Base-by-base conservation (phyloP, 805 yeast species). In the Myxozyma geophila region DNA sequence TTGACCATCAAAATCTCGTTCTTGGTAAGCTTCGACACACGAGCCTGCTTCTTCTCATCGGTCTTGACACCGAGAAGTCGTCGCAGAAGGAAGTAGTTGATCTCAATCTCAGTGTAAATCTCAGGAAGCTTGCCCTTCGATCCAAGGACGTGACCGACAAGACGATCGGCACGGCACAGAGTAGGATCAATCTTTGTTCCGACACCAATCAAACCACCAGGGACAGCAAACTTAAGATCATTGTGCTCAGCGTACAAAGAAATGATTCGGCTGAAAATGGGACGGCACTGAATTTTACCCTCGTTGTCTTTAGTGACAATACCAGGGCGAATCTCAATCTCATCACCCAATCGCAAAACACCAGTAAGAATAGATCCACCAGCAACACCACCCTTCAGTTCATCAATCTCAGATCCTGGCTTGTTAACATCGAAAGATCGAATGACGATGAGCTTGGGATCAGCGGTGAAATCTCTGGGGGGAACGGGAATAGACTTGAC, bases 161-260 rank as follows among this genome's bases (percentile, higher is more conserved):
- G 84, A 82, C 99, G 90, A 81, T 95, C 99, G 66, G 98, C 99
- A 82, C 99, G 90, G 83, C 99, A 95, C 74, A 95, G 82, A 1
- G 99, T 95, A 62, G 99, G 99, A 79, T 95, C 99, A 70, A 95
- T 96, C 80, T 90, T 91, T 57, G 99, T 95, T 81, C 99, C 99
- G 63, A 95, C 98, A 86, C 99, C 99, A 74, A 95, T 96, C 76
- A 95, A 85, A 69, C 99, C 99, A 87, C 99, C 99, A 53, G 99
- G 99, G 73, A 95, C 99, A 63, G 99, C 99, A 74, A 93, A 95
- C 78, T 95, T 95, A 79, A 95, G 85, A 77, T 92, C 97, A 74
- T 95, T 96, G 80, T 95, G 92, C 80, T 95, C 99, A 64, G 99
- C 98, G 76, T 92, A 93, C 71, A 95, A 82, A 13, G 98, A 89